Evolutionary conservation across 2,329 filamentous ascomycete species (phyloP), one percentile per base, ranked within the genome.

Genomic region (Pseudogymnoascus sp.): DNA sequence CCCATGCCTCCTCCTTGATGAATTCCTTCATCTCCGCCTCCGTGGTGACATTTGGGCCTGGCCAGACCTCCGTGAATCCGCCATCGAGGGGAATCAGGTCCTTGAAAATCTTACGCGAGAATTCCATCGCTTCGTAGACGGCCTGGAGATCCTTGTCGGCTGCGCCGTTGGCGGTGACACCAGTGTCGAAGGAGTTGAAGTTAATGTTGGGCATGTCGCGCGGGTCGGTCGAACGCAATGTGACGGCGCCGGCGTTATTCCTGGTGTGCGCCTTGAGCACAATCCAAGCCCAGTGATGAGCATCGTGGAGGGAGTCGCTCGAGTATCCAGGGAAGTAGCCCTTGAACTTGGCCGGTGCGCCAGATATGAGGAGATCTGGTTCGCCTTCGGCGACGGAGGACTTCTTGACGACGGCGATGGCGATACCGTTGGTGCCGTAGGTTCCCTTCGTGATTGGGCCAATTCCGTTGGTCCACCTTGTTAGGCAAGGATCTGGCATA

Each of bases 241-340:
- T 80, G 6, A 91, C 86, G 1, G 79, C 80, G 10, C 88, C 88
- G 5, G 80, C 81, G 1, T 69, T 75, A 65, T 89, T 88, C 63
- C 83, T 80, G 0, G 85, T 80, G 68, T 87, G 85, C 0, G 82
- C 80, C 73, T 87, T 86, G 63, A 90, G 77, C 5, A 81, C 78
- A 33, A 65, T 61, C 64, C 64, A 66, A 33, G 64, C 60, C 64
- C 64, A 66, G 65, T 78, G 77, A 80, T 78, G 71, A 8, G 71
- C 74, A 12, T 70, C 75, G 16, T 75, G 71, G 35, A 72, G 66
- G 1, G 67, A 67, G 0, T 76, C 76, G 1, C 68, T 68, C 0
- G 76, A 75, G 60, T 75, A 76, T 71, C 73, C 62, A 70, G 71
- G 40, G 71, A 78, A 77, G 70, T 80, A 81, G 1, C 77, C 77